Base-by-base conservation (phyloP, 78 protist species). In the Dictyostelium discoideum region DNA sequence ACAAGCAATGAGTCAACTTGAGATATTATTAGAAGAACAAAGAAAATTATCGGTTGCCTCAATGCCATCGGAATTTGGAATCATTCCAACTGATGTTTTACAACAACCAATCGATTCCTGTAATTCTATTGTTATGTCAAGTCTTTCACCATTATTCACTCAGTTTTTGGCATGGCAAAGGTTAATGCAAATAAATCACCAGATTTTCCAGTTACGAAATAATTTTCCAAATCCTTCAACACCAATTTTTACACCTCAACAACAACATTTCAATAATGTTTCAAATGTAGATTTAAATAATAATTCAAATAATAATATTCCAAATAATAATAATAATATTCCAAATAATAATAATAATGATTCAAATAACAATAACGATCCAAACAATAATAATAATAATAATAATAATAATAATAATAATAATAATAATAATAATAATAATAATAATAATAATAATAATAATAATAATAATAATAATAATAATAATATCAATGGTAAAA, bases 121-220 rank as follows among this genome's bases (percentile, higher is more conserved):
- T 5, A 89, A 89, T 48, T 79, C 94, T 26, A 65, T 89, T 2
- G 81, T 89, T 24, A 29, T 89, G 24, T 89, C 94, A 24, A 26
- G 24, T 44, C 54, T 89, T 14, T 89, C 94, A 79, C 93, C 93
- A 78, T 26, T 87, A 24, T 87, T 87, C 40, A 87, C 93, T 11
- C 93, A 87, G 22, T 87, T 87, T 44, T 78, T 87, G 5, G 93
- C 93, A 24, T 87, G 93, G 93, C 93, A 87, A 39, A 44, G 93
- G 37, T 79, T 87, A 40, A 87, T 87, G 93, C 93, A 87, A 60
- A 77, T 87, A 26, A 87, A 87, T 42, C 13, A 39, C 4, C 86
- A 77, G 39, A 79, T 87, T 57, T 87, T 87, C 44, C 85, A 87
- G 40, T 4, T 8, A 2, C 46, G 32, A 79, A 7, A 20, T 5